phyloP scores from a whole-genome alignment of 2,329 filamentous ascomycete species.

The Colletotrichum karsti region DNA sequence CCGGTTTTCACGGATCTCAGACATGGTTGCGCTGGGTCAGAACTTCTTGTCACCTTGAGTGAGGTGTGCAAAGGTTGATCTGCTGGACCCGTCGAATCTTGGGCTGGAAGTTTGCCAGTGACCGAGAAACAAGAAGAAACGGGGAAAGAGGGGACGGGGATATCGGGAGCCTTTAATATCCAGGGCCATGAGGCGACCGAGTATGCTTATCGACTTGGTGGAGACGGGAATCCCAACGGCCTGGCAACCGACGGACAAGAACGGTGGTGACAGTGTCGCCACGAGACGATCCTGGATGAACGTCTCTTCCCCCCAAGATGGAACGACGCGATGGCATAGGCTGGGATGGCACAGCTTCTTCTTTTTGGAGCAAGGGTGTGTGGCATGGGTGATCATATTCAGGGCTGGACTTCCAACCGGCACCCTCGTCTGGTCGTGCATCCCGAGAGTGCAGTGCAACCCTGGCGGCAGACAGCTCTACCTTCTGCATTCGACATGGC shows the following conservation, averaged over 20 bases:
- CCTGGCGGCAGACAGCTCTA: not conserved
- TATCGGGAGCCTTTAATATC: constrained; percentile 17
- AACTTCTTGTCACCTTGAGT: constrained; percentile 14
- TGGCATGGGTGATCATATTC: constrained; percentile 17
- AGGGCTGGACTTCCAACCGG: constrained; percentile 14
- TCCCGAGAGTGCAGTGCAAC: constrained; percentile 12
- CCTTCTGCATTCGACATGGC: constrained; percentile 28
- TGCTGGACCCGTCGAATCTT: constrained; percentile 17
- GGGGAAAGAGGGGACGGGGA: not conserved
- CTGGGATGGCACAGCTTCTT: not conserved
- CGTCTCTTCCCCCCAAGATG: not conserved
- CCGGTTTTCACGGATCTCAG: constrained; percentile 19
- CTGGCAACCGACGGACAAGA: constrained; percentile 12
- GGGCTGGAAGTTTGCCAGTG: constrained; percentile 26
- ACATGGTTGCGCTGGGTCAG: constrained; percentile 21
- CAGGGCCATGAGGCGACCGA: not conserved
- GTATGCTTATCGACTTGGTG: constrained; percentile 19
- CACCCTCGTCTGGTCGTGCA: not conserved
- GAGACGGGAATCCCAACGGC: constrained; percentile 4
- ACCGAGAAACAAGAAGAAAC: constrained; percentile 9
- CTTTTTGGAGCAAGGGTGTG: not conserved
- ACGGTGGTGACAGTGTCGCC: constrained; percentile 15
- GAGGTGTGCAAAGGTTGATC: constrained; percentile 11
- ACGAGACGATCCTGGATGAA: constrained; percentile 16
- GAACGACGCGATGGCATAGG: not conserved